Conservation (phyloP, 1,139 yeast genomes). For the Candida mesenterica region DNA sequence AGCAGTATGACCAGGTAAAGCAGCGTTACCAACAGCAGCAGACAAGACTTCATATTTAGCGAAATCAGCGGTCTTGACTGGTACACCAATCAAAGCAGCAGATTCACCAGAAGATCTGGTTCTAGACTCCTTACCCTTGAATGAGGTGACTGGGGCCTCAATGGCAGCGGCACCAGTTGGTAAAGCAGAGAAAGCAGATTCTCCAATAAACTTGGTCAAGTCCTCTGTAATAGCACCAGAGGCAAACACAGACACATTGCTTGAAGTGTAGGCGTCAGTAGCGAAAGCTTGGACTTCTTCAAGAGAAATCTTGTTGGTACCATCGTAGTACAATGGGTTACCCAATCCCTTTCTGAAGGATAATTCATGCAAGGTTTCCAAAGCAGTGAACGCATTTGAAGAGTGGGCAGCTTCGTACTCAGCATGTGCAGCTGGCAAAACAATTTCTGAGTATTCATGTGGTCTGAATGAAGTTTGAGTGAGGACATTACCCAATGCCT, state of each 20-base stretch:
- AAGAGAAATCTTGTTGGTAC: constrained; percentile 53
- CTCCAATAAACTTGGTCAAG: constrained; percentile 63
- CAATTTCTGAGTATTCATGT: constrained; percentile 81
- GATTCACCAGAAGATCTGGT: constrained; percentile 65
- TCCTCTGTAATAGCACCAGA: constrained; percentile 75
- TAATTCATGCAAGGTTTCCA: constrained; percentile 76
- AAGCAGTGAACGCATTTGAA: constrained; percentile 57
- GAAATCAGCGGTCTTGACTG: constrained; percentile 62
- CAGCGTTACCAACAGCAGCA: constrained; percentile 67
- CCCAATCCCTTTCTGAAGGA: constrained; percentile 91
- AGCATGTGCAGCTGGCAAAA: constrained; percentile 71
- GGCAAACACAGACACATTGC: constrained; percentile 70
- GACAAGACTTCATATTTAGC: constrained; percentile 73
- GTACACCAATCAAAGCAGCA: constrained; percentile 79
- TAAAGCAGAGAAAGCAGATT: constrained; percentile 64
- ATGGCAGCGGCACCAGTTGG: constrained; percentile 55
- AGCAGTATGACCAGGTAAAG: constrained; percentile 47
- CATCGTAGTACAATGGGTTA: constrained; percentile 75
- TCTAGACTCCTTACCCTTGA: constrained; percentile 74
- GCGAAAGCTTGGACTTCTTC: constrained; percentile 73
- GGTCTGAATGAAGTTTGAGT: constrained; percentile 73
- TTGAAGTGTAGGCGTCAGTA: constrained; percentile 62
- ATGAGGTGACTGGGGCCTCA: constrained; percentile 43
- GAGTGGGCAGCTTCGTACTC: constrained; percentile 51
- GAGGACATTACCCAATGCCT: constrained; percentile 77